Evolutionary conservation across 371 early-diverging fungal genomes (phyloP), one percentile per base, ranked within the genome.

Genomic region (Rhizopus arrhizus): DNA sequence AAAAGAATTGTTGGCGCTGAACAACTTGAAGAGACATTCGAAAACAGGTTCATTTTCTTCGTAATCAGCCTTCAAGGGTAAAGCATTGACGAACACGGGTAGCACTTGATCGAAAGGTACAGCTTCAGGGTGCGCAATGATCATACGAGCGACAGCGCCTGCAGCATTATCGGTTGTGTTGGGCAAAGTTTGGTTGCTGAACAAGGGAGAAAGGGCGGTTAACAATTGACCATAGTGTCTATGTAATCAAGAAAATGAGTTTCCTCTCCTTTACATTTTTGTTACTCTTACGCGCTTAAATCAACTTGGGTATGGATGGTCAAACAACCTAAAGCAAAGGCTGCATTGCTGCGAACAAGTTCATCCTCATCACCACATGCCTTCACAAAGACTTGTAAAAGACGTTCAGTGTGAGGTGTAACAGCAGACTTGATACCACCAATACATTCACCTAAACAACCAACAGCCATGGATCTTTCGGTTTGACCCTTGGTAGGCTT

Each of bases 401-500:
- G 58, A 10, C 74, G 78, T 55, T 89, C 89, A 29, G 92, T 88
- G 43, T 88, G 90, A 40, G 86, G 85, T 34, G 93, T 85, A 28
- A 91, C 80, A 1, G 81, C 87, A 5, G 65, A 66, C 38, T 87
- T 85, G 65, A 93, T 72, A 41, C 91, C 90, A 43, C 72, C 80
- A 28, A 87, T 78, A 28, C 88, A 81, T 73, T 95, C 95, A 36
- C 91, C 91, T 49, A 95, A 69, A 46, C 89, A 89, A 8, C 94
- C 95, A 40, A 92, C 80, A 4, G 93, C 90, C 91, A 93, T 94
- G 29, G 91, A 87, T 35, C 95, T 86, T 63, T 95, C 95, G 29
- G 85, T 74, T 16, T 79, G 73, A 0, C 87, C 74, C 49, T 85
- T 76, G 5, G 86, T 75, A 56, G 80, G 77, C 66, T 89, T 90